Evolutionary conservation across 306 rosid genomes (phyloP), one percentile per base, ranked within the genome.

Genomic region (Glycine soja): DNA sequence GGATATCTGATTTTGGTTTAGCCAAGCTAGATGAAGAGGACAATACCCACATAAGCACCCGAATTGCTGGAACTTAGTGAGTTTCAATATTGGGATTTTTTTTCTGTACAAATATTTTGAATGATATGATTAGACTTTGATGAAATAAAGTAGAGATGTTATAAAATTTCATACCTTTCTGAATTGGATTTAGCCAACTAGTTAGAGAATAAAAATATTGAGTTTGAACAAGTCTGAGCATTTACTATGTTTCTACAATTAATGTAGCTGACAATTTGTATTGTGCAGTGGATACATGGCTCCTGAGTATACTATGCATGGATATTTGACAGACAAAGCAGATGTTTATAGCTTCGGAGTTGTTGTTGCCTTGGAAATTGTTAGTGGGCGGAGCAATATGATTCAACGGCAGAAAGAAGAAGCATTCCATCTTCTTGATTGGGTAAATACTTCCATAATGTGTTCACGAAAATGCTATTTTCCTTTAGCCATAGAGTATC

Each of bases 1-100:
- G 90, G 78, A 90, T 92, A 81, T 88, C 87, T 1, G 92, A 92
- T 72, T 89, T 90, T 74, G 87, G 93, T 32, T 67, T 90, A 59
- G 95, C 93, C 11, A 92, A 83, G 85, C 95, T 90, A 56, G 81
- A 88, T 24, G 95, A 90, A 66, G 90, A 81, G 64, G 95, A 78
- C 46, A 86, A 82, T 5, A 89, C 92, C 13, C 97, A 92, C 67
- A 89, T 90, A 6, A 87, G 84, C 81, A 89, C 92, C 7, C 71
- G 90, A 40, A 79, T 88, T 32, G 90, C 89, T 5, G 93, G 95
- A 78, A 85, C 88, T 59, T 85, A 80, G 88, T 85, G 77, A 85
- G 88, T 85, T 80, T 43, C 71, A 8, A 42, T 69, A 10, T 45
- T 54, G 54, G 42, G 1, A 32, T 54, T 42, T 4, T 74, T 74